phyloP scores from a whole-genome alignment of 2,329 filamentous ascomycete species.

The Thelonectria rubi region DNA sequence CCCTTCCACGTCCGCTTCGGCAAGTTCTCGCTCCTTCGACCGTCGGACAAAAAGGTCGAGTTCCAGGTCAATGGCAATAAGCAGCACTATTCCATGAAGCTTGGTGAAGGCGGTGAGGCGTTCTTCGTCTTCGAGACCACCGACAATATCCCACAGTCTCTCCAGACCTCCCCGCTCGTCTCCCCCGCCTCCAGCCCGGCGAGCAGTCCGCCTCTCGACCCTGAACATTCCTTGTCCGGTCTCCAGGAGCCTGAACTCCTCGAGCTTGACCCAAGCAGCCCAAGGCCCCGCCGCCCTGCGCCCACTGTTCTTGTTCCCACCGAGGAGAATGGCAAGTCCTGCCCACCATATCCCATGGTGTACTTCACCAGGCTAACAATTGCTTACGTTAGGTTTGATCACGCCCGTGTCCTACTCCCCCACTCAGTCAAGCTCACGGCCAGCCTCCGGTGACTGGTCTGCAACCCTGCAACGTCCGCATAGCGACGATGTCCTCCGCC shows the following conservation, averaged over 20 bases:
- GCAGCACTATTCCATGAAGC: slow-evolving; percentile 96
- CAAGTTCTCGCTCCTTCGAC: slow-evolving; percentile 94
- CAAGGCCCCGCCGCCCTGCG: slow-evolving; percentile 54
- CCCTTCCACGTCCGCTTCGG: slow-evolving; percentile 99
- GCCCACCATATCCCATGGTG: neutral
- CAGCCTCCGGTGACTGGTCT: slow-evolving; percentile 62
- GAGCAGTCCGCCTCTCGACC: slow-evolving; percentile 76
- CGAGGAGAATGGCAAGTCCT: slow-evolving; percentile 45
- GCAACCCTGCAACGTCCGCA: slow-evolving; percentile 55
- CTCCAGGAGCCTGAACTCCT: slow-evolving; percentile 77
- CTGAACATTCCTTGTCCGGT: slow-evolving; percentile 44
- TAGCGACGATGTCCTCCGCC: slow-evolving; percentile 64
- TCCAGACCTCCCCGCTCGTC: slow-evolving; percentile 94
- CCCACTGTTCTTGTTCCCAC: slow-evolving; percentile 52
- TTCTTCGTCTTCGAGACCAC: slow-evolving; percentile 99
- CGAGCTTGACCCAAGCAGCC: slow-evolving; percentile 64
- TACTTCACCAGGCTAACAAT: slow-evolving; percentile 14
- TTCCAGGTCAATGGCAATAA: slow-evolving; percentile 93
- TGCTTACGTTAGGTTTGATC: slow-evolving; percentile 54
- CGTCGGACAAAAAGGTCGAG: slow-evolving; percentile 98
- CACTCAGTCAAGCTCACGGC: slow-evolving; percentile 56
- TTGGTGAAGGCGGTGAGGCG: slow-evolving; percentile 95
- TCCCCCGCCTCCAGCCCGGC: slow-evolving; percentile 89
- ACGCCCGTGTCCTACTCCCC: slow-evolving; percentile 65
- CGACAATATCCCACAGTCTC: slow-evolving; percentile 86